Conservation (phyloP, 2,329 filamentous ascomycete genomes). For the Pseudogymnoascus destructans region DNA sequence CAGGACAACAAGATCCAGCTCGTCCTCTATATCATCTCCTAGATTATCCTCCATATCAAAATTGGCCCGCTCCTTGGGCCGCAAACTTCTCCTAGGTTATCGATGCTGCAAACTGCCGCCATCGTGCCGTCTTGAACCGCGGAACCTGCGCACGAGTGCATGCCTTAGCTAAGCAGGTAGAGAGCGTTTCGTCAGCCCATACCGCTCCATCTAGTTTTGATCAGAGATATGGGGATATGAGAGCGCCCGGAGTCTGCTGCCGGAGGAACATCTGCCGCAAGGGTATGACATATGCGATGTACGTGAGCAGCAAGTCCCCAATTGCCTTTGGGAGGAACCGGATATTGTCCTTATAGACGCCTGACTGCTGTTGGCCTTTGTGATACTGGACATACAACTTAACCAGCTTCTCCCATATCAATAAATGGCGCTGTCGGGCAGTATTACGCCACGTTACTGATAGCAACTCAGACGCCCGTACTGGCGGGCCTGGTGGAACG, state of each 20-base stretch:
- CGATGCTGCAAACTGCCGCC: constrained; percentile 1
- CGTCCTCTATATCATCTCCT: constrained; percentile 10
- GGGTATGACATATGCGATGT: constrained; percentile 11
- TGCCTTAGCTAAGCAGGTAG: constrained; percentile 8
- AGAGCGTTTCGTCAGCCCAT: constrained; percentile 11
- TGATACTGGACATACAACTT: constrained; percentile 15
- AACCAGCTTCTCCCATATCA: constrained; percentile 14
- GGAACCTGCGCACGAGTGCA: constrained; percentile 10
- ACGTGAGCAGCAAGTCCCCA: constrained; percentile 13
- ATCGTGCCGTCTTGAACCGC: constrained; percentile 11
- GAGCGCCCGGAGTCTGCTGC: neutral
- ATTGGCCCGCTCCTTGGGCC: constrained; percentile 8
- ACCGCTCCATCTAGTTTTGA: neutral
- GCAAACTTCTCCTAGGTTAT: constrained; percentile 14
- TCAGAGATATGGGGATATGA: constrained; percentile 14
- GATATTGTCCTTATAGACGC: constrained; percentile 15
- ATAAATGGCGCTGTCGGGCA: neutral
- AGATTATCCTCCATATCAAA: constrained; percentile 12
- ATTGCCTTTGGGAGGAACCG: constrained; percentile 13
- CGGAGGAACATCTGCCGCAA: constrained; percentile 12
- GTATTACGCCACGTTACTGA: constrained; percentile 13
- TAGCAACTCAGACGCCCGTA: constrained; percentile 11
- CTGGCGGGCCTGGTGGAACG: neutral
- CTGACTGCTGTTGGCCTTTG: constrained; percentile 14
- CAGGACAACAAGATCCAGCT: constrained; percentile 13